Percentiles rank a stretch among this genome's conserved stretches.
phyloP scores from a whole-genome alignment of 2,329 filamentous ascomycete genomes.

The Dactylellina drechsleri region DNA sequence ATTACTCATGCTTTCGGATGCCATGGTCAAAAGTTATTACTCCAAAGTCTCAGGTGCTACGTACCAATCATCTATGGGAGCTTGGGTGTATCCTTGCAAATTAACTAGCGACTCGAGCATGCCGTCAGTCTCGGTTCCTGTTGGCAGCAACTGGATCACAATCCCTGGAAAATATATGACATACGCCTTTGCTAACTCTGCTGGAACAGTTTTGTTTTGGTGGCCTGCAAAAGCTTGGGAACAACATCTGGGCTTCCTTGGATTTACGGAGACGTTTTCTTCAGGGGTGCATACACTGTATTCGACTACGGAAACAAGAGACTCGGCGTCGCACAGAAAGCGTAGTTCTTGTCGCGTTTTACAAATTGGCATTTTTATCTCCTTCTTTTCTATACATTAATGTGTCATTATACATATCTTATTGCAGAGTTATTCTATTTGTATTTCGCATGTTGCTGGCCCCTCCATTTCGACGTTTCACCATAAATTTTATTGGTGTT shows the following conservation, averaged over 20 bases:
- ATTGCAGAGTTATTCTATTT: no score
- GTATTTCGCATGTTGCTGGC: no score
- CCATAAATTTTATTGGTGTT: no score
- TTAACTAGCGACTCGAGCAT: conserved; percentile 60
- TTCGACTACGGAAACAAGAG: conserved; percentile 78
- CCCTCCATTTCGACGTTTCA: no score
- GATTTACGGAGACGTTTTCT: conserved; percentile 82
- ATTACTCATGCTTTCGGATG: conserved; percentile 61
- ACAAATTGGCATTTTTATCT: neutral
- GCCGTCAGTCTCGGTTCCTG: conserved; percentile 59
- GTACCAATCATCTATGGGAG: conserved; percentile 61
- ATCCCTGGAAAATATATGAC: conserved; percentile 62
- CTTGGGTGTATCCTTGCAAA: conserved; percentile 61
- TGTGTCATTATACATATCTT: no score
- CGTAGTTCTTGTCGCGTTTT: conserved; percentile 3
- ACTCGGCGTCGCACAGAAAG: conserved; percentile 66
- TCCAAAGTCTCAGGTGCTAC: conserved; percentile 61
- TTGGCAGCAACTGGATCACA: conserved; percentile 60
- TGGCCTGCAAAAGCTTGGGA: conserved; percentile 59
- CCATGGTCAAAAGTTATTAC: conserved; percentile 63
- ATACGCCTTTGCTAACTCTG: conserved; percentile 58
- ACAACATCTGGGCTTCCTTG: conserved; percentile 15
- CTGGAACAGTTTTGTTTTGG: conserved; percentile 60
- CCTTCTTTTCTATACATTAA: neutral
- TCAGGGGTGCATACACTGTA: conserved; percentile 91